A percentile compares a stretch with the other conserved stretches of the same genome.
Evolutionary conservation across 305 asterid species (phyloP).

Genomic region (Ilex paraguariensis): DNA sequence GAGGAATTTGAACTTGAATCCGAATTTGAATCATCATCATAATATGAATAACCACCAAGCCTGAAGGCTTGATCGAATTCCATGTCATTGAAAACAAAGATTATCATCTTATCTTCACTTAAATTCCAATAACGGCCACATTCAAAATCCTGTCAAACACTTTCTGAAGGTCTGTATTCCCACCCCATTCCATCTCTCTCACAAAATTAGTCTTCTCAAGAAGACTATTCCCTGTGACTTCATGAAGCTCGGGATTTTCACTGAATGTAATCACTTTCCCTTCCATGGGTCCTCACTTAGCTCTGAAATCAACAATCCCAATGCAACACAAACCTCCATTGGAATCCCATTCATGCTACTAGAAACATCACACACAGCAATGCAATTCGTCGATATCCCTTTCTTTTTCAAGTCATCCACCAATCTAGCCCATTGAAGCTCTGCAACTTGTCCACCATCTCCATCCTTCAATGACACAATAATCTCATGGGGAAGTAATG

Average conservation of each 20-base stretch:
- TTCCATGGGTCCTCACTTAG: conserved; percentile 45
- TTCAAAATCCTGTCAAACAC: too few relatives aligned
- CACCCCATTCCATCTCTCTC: conserved; percentile 20
- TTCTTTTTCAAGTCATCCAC: conserved; percentile 29
- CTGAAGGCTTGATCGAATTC: conserved; percentile 34
- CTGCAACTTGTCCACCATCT: conserved; percentile 30
- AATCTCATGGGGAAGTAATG: conserved; percentile 43
- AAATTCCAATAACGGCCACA: conserved; percentile 29
- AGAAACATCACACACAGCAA: conserved; percentile 37
- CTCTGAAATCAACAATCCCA: conserved; percentile 37
- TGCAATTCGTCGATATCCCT: conserved; percentile 32
- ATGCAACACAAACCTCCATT: conserved; percentile 37
- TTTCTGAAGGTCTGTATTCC: too few relatives aligned
- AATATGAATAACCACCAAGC: too few relatives aligned
- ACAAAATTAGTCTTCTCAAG: conserved; percentile 21
- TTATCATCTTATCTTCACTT: conserved; percentile 29
- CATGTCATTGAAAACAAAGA: conserved; percentile 42
- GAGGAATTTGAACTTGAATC: too few relatives aligned
- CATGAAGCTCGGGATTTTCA: conserved; percentile 24
- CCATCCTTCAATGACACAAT: conserved; percentile 16
- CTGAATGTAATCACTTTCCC: conserved; percentile 37
- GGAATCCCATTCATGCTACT: conserved; percentile 32
- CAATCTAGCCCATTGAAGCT: conserved; percentile 42
- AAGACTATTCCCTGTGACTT: conserved; percentile 19
- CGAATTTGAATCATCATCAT: too few relatives aligned